phyloP scores from a whole-genome alignment of 2,329 filamentous ascomycete species.

The Bipolaris bicolor region DNA sequence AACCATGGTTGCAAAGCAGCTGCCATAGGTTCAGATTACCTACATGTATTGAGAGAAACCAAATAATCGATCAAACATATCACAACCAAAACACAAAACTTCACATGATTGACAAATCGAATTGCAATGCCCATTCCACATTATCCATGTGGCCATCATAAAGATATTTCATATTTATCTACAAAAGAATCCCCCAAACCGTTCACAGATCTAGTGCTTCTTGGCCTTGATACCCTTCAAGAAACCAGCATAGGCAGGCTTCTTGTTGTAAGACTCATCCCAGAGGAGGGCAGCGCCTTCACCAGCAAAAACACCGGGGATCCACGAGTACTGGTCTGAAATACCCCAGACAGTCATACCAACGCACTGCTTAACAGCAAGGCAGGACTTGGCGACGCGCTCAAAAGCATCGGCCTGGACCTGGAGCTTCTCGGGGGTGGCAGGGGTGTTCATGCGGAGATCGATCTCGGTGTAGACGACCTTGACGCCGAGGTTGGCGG shows the following conservation, averaged over 20 bases:
- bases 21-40: too few relatives aligned
- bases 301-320: constrained; percentile 46
- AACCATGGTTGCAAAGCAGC: too few relatives aligned
- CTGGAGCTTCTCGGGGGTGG: constrained; percentile 50
- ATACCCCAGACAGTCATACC: constrained; percentile 58
- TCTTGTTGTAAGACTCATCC: constrained; percentile 43
- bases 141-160: not conserved
- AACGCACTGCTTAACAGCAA: constrained; percentile 47
- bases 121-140: too few relatives aligned
- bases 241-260: constrained; percentile 46
- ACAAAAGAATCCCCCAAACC: too few relatives aligned
- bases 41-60: too few relatives aligned
- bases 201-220: constrained; percentile 6
- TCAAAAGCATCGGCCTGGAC: constrained; percentile 59
- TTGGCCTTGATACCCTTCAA: constrained; percentile 32
- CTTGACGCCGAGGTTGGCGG: constrained; percentile 61
- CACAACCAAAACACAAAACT: too few relatives aligned
- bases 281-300: constrained; percentile 48
- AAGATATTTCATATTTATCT: not conserved
- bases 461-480: constrained; percentile 69
- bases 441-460: constrained; percentile 59
- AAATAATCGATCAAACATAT: too few relatives aligned
- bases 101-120: too few relatives aligned
- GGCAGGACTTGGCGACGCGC: constrained; percentile 46
- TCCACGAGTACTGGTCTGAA: constrained; percentile 51